Base-by-base conservation (phyloP, 164 flowering plant species). In the Vitis riparia region DNA sequence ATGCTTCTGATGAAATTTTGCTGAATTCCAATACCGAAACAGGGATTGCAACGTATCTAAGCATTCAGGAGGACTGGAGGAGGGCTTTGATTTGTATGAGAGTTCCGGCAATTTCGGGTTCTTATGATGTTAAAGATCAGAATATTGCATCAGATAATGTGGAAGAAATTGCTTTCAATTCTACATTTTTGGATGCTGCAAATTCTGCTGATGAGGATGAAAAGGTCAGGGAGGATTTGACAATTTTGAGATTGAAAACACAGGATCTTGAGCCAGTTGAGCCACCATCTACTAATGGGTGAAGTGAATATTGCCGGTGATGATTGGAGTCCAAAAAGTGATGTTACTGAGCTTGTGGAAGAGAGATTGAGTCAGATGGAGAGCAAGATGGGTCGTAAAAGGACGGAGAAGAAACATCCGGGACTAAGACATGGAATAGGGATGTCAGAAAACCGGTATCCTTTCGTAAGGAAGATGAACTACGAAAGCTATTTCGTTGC, bases 361-460 rank as follows among this genome's bases (percentile, higher is more conserved):
- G 89, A 88, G 52, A 74, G 81, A 68, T 47, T 80, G 62, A 77
- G 69, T 74, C 81, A 86, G 37, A 68, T 73, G 75, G 90, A 88
- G 74, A 81, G 73, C 68, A 78, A 80, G 81, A 82, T 70, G 63
- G 78, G 71, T 1, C 73, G 71, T 70, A 81, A 74, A 76, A 81
- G 71, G 68, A 60, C 65, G 8, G 86, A 69, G 59, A 87, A 80
- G 83, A 86, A 84, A 50, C 52, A 62, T 8, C 75, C 27, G 27
- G 27, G 27, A 37, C 5, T 37, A 37, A 37, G 44, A 37, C 44
- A 37, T 37, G 44, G 7, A 37, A 37, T 6, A 37, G 1, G 44
- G 44, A 37, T 37, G 7, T 3, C 44, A 37, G 7, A 37, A 3
- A 37, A 37, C 44, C 44, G 7, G 44, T 37, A 37, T 37, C 44